Evolutionary conservation across 148 eudicot species (phyloP), one percentile per base, ranked within the genome.

Genomic region (Persicaria maculosa): DNA sequence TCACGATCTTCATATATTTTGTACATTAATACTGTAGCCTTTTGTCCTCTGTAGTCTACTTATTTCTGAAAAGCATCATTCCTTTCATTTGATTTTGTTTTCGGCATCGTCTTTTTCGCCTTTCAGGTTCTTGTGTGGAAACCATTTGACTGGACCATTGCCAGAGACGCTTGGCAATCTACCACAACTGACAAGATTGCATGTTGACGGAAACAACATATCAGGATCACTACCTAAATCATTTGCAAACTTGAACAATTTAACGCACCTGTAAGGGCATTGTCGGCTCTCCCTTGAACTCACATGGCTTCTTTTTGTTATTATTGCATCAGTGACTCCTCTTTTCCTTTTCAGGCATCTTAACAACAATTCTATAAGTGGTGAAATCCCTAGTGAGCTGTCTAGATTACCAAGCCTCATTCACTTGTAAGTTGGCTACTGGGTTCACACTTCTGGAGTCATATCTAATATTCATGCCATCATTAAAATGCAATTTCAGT

Each of bases 101-200:
- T 14, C 8, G 17, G 10, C 25, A 6, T 47, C 25, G 9, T 47
- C 53, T 15, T 73, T 36, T 71, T 79, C 68, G 69, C 20, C 72
- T 44, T 75, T 77, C 93, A 93, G 98, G 88, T 87, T 91, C 72
- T 80, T 93, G 84, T 91, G 86, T 83, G 98, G 98, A 78, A 93
- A 93, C 82, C 80, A 81, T 61, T 79, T 93, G 64, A 80, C 98
- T 55, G 97, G 98, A 43, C 53, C 87, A 52, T 73, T 91, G 70
- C 94, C 98, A 36, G 84, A 78, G 75, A 92, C 89, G 81, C 91
- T 93, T 74, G 97, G 98, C 54, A 71, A 83, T 76, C 91, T 91
- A 19, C 67, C 84, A 62, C 84, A 80, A 50, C 73, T 93, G 77
- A 81, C 75, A 47, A 88, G 93, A 79, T 82, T 93, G 73, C 98